Percentiles rank a stretch among this genome's conserved stretches.
Conservation (phyloP, 345 rosid species). For the Raphanus sativus region DNA sequence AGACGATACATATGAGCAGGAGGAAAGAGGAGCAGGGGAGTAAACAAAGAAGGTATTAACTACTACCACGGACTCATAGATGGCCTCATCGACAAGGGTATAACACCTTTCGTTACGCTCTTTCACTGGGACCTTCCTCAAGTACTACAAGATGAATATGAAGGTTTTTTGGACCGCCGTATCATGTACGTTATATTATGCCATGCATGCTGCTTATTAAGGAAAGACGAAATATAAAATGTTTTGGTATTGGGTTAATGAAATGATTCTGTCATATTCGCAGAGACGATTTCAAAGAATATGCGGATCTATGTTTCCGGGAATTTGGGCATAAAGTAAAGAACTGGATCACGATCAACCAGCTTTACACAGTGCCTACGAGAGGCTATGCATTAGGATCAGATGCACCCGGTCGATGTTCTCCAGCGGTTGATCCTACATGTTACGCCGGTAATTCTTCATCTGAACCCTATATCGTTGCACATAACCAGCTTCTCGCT, state of each 20-base stretch:
- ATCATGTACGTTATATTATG: constrained; percentile 22
- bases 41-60: constrained; percentile 40
- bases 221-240: neutral
- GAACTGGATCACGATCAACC: constrained; percentile 51
- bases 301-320: constrained; percentile 41
- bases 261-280: neutral
- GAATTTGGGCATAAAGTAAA: constrained; percentile 48
- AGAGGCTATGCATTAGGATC: constrained; percentile 32
- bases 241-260: neutral
- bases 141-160: constrained; percentile 45
- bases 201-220: neutral
- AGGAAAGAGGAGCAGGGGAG: constrained; percentile 42
- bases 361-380: constrained; percentile 31
- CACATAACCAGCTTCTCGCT: constrained; percentile 35
- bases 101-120: constrained; percentile 46
- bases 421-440: constrained; percentile 3
- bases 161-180: constrained; percentile 41
- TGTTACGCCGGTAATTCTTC: constrained; percentile 39
- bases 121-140: constrained; percentile 61
- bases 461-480: constrained; percentile 31
- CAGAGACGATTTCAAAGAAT: constrained; percentile 39
- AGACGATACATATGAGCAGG: constrained; percentile 24
- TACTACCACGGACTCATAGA: constrained; percentile 50
- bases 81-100: constrained; percentile 36
- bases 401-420: constrained; percentile 40